These are phyloP conservation scores for Fusarium sp. DNA, from an alignment of 2,329 filamentous ascomycete species.

Conservation along the genomic window DNA sequence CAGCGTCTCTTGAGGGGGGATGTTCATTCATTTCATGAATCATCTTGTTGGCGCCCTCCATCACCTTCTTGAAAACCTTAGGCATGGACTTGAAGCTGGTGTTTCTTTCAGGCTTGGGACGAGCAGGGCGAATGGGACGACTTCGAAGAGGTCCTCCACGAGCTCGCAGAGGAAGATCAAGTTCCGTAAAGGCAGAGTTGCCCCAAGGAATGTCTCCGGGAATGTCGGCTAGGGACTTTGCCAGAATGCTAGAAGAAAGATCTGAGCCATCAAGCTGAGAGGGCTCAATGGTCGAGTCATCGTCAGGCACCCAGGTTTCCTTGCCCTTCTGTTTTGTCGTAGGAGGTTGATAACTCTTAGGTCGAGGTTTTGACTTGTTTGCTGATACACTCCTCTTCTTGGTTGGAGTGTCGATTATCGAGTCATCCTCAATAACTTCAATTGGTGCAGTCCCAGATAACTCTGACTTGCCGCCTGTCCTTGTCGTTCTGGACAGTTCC, in stretches of 20 bases:
- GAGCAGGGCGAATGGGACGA: conserved; percentile 47
- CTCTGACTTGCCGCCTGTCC: conserved; percentile 10
- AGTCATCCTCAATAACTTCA: conserved; percentile 52
- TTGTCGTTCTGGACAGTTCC: conserved; percentile 35
- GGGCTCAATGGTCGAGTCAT: conserved; percentile 43
- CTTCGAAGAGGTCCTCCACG: conserved; percentile 59
- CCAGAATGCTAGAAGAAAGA: conserved; percentile 52
- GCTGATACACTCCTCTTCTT: conserved; percentile 47
- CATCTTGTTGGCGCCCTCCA: conserved; percentile 73
- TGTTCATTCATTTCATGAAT: conserved; percentile 70
- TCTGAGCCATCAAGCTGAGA: conserved; percentile 47
- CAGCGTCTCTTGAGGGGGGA: conserved; percentile 55
- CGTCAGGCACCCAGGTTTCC: conserved; percentile 46
- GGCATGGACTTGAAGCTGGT: conserved; percentile 70
- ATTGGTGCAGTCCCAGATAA: conserved; percentile 26
- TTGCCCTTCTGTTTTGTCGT: conserved; percentile 43
- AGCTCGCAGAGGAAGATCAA: conserved; percentile 62
- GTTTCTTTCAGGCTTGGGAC: conserved; percentile 62
- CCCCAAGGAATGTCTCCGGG: conserved; percentile 70
- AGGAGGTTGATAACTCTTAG: conserved; percentile 39
- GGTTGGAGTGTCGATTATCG: conserved; percentile 54
- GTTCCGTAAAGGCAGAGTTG: conserved; percentile 73
- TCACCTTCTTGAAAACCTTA: conserved; percentile 73
- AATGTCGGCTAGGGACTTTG: conserved; percentile 67
- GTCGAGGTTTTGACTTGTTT: conserved; percentile 41